Evolutionary conservation across 352 stramenopile genomes (phyloP).

Genomic region (Globisporangium emineosum): DNA sequence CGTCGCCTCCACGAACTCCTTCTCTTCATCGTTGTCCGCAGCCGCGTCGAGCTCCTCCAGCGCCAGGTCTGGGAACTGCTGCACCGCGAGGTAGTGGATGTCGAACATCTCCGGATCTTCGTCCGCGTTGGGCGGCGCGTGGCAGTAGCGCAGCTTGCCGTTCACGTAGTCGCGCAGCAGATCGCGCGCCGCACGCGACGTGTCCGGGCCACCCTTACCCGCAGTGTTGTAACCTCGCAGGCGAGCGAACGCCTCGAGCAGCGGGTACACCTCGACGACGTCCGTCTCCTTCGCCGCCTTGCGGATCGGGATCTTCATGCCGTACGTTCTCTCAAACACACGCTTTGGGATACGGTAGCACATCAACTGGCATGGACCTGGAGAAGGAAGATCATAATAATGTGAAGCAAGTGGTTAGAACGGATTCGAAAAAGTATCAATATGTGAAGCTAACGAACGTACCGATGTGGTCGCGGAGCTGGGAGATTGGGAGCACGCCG

Average conservation of each 20-base stretch:
- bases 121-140: constrained; percentile 83
- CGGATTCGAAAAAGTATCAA: background rate
- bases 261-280: constrained; percentile 71
- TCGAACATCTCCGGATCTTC: constrained; percentile 64
- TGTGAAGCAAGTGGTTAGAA: background rate
- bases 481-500: constrained; percentile 97
- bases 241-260: constrained; percentile 79
- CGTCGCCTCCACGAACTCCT: constrained; percentile 18
- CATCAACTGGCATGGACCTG: constrained; percentile 90
- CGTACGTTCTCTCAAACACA: constrained; percentile 96
- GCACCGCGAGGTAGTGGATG: constrained; percentile 59
- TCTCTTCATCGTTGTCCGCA: constrained; percentile 17
- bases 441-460: background rate
- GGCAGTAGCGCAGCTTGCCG: constrained; percentile 97
- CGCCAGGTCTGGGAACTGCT: constrained; percentile 55
- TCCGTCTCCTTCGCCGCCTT: constrained; percentile 73
- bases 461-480: constrained; percentile 95
- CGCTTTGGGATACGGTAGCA: constrained; percentile 93
- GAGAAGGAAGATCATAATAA: background rate
- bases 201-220: constrained; percentile 93
- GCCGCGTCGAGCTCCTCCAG: constrained; percentile 15
- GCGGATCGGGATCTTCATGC: constrained; percentile 87
- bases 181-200: constrained; percentile 92
- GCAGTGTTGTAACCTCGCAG: constrained; percentile 92
- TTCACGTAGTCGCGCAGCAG: constrained; percentile 98